These are phyloP conservation scores for Cladorrhinum sp. DNA, from an alignment of 2,329 filamentous ascomycete genomes.

Conservation along the genomic window DNA sequence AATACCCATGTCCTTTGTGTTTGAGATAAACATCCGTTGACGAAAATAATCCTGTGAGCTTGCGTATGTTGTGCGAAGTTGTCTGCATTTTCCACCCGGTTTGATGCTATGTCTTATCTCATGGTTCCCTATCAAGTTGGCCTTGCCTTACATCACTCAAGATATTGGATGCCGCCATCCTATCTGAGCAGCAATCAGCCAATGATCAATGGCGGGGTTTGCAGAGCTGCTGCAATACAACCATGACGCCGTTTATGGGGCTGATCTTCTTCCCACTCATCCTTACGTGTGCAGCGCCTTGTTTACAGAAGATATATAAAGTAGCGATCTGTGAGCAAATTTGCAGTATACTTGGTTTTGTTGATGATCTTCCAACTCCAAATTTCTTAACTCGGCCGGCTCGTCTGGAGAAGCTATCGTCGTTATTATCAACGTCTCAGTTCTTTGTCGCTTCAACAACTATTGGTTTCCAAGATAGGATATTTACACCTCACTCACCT, in stretches of 20 bases:
- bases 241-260: background rate
- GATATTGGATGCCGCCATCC: background rate
- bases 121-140: background rate
- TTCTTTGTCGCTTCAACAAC: too few species aligned
- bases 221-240: background rate
- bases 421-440: too few species aligned
- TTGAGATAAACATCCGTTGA: slow-evolving; percentile 12
- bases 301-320: too few species aligned
- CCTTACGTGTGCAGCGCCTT: background rate
- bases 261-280: background rate
- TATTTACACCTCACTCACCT: too few species aligned
- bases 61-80: too few species aligned
- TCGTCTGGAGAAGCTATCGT: too few species aligned
- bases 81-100: background rate
- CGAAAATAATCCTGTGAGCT: too few species aligned
- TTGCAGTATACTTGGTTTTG: too few species aligned
- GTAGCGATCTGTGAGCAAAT: too few species aligned
- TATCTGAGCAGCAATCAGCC: background rate
- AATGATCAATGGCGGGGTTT: background rate
- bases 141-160: background rate
- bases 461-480: too few species aligned
- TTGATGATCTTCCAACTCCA: too few species aligned
- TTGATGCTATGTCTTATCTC: background rate
- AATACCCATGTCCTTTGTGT: slow-evolving; percentile 13
- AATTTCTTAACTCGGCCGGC: too few species aligned